Conservation (phyloP, 225 moss, liverwort and hornwort species). For the Physcomitrium patens region DNA sequence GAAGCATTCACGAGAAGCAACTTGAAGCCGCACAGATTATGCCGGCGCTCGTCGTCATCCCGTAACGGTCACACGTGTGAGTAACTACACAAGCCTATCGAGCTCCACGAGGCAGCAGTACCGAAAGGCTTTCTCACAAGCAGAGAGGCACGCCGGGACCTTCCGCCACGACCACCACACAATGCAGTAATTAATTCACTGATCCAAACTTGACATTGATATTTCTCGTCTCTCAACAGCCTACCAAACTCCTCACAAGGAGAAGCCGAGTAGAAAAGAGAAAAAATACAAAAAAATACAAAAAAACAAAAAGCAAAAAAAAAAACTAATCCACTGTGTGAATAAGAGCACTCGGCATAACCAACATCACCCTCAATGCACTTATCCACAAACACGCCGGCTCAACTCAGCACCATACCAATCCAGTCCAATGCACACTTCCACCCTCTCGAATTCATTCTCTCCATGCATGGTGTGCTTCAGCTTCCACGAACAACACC, state of each 20-base stretch:
- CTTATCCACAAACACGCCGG: background rate
- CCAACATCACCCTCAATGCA: slow-evolving; percentile 20
- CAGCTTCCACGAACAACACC: slow-evolving; percentile 10
- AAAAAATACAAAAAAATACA: no score
- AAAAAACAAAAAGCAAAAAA: background rate
- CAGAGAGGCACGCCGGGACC: slow-evolving; percentile 24
- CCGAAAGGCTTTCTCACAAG: slow-evolving; percentile 32
- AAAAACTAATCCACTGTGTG: slow-evolving; percentile 16
- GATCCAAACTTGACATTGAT: slow-evolving; percentile 12
- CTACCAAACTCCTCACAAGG: slow-evolving; percentile 30
- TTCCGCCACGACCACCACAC: slow-evolving; percentile 31
- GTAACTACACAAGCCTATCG: slow-evolving; percentile 34
- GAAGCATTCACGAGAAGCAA: slow-evolving; percentile 35
- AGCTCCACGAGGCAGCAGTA: slow-evolving; percentile 40
- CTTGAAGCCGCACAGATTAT: slow-evolving; percentile 46
- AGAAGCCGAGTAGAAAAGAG: no score
- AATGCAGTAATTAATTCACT: slow-evolving; percentile 17
- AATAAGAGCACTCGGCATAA: background rate
- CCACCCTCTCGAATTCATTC: background rate
- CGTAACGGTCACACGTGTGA: slow-evolving; percentile 52
- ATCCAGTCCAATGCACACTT: background rate
- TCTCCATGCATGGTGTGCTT: background rate
- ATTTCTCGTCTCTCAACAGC: slow-evolving; percentile 34
- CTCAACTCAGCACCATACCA: background rate
- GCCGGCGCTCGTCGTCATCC: slow-evolving; percentile 59